Base-by-base conservation (phyloP, 2,329 filamentous ascomycete species). In the Nemania bipapillata region DNA sequence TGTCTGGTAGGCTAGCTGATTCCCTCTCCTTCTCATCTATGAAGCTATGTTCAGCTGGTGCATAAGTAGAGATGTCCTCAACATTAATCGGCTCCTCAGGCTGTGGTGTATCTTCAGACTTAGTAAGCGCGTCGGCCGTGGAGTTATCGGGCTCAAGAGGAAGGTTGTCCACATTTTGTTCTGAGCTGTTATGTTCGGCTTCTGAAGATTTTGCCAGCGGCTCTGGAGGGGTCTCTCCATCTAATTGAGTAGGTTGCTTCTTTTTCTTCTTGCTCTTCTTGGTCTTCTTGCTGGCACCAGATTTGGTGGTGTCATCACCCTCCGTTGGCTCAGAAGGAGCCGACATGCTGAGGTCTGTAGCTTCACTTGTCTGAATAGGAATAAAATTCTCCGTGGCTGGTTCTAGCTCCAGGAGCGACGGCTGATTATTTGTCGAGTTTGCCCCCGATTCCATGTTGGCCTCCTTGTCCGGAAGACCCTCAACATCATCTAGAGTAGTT, bases 241-340 rank as follows among this genome's bases (percentile, higher is more conserved):
- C 71, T 37, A 52, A 62, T 20, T 35, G 20, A 64, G 53, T 66
- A 20, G 65, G 53, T 42, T 15, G 20, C 26, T 75, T 80, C 53
- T 76, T 72, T 69, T 80, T 78, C 70, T 81, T 79, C 70, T 79
- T 79, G 60, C 77, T 79, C 63, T 78, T 80, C 70, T 79, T 79
- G 40, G 50, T 69, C 68, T 80, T 79, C 70, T 80, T 80, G 32
- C 73, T 47, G 17, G 70, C 24, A 32, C 24, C 53, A 37, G 70
- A 53, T 26, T 71, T 56, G 26, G 63, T 30, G n/a, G 61, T 66
- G 4, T 75, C 72, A 35, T 75, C 73, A 28, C 71, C 68, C 50
- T 53, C 56, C 2, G 24, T 22, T 37, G 57, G 55, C 17, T 58
- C 55, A 1, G 49, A n/a, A 17, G 2, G 30, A 28, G 17, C 17